These are phyloP conservation scores for Akanthomyces muscarius DNA, from an alignment of 2,329 filamentous ascomycete genomes.

Conservation along the genomic window DNA sequence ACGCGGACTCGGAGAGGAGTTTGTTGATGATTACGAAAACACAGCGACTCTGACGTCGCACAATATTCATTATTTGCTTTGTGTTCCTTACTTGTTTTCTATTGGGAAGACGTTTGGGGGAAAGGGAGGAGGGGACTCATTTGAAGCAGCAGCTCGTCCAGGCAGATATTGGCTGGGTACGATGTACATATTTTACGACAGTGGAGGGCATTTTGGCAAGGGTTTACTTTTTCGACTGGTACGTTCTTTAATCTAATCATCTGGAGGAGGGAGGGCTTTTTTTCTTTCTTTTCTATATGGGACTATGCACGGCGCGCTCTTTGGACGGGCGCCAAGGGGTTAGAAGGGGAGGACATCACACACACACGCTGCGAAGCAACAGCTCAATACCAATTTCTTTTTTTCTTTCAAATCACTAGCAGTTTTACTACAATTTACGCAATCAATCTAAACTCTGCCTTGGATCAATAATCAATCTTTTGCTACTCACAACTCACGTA, in stretches of 20 bases:
- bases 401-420: not conserved
- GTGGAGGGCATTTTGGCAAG: not conserved
- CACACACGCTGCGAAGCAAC: conserved; percentile 4
- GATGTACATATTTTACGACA: not conserved
- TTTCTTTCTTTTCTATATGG: not conserved
- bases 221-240: not conserved
- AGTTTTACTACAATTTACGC: not conserved
- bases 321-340: not conserved
- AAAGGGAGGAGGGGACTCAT: no score
- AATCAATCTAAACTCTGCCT: not conserved
- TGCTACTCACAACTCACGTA: no score
- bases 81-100: not conserved
- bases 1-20: not conserved
- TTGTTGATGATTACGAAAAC: not conserved
- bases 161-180: not conserved
- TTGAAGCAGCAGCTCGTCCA: no score
- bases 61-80: not conserved
- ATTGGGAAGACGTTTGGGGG: not conserved
- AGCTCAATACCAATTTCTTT: conserved; percentile 15
- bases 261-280: not conserved
- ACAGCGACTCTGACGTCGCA: not conserved
- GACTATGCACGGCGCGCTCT: not conserved
- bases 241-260: conserved; percentile 1
- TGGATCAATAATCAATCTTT: not conserved
- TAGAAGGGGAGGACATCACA: not conserved